Evolutionary conservation across 164 flowering plant species (phyloP).

Genomic region (Dillenia suffruticosa): DNA sequence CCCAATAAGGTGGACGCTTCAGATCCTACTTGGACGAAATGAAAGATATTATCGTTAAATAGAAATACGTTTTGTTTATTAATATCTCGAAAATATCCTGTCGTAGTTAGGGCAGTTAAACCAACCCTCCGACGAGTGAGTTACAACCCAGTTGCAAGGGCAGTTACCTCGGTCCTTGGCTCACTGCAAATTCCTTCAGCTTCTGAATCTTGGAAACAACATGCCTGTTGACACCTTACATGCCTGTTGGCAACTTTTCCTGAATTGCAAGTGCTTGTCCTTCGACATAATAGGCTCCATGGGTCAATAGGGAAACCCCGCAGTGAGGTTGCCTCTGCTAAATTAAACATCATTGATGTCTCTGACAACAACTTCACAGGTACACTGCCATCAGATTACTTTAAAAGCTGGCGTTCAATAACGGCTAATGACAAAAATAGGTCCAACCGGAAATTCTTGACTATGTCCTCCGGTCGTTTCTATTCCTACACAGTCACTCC

Average conservation of each 20-base stretch:
- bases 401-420: slow-evolving; percentile 12
- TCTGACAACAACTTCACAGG: slow-evolving; percentile 17
- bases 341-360: slow-evolving; percentile 8
- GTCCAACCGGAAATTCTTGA: neutral
- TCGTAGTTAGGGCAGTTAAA: too few relatives aligned
- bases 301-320: neutral
- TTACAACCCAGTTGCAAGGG: slow-evolving; percentile 11
- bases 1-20: too few relatives aligned
- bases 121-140: too few relatives aligned
- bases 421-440: neutral
- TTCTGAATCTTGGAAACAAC: slow-evolving; percentile 13
- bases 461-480: too few relatives aligned
- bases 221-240: slow-evolving; percentile 11
- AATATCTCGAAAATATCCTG: too few relatives aligned
- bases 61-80: too few relatives aligned
- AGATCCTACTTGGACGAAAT: too few relatives aligned
- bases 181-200: slow-evolving; percentile 3
- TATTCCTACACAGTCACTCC: neutral
- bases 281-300: slow-evolving; percentile 11
- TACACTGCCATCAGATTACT: slow-evolving; percentile 4
- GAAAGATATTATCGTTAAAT: too few relatives aligned
- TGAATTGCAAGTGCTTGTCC: slow-evolving; percentile 5
- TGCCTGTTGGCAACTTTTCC: slow-evolving; percentile 8
- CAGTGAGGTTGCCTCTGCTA: neutral
- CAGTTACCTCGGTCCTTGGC: slow-evolving; percentile 4